Conservation (phyloP, 2,329 filamentous ascomycete genomes). For the Sporothrix humicola region DNA sequence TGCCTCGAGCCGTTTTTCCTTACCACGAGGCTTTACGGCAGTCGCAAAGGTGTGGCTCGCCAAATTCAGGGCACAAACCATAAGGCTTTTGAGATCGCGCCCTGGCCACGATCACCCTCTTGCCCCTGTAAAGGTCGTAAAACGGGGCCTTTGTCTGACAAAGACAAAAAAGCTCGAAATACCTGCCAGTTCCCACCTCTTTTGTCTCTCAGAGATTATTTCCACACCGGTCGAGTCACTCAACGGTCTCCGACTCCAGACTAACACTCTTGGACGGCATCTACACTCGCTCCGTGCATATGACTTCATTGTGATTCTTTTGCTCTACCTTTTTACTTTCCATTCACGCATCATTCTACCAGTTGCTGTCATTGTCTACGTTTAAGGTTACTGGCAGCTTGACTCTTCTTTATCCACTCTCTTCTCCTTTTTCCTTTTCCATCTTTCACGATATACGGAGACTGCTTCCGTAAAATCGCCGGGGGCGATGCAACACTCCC, state of each 20-base stretch:
- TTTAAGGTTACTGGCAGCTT: background rate
- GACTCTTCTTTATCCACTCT: background rate
- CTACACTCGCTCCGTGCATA: slow-evolving; percentile 4
- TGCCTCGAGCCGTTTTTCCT: background rate
- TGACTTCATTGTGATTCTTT: background rate
- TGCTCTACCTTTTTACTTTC: no score
- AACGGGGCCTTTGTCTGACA: background rate
- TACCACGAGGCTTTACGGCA: background rate
- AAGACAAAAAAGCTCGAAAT: slow-evolving; percentile 26
- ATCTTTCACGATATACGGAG: background rate
- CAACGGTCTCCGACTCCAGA: background rate
- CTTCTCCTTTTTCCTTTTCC: background rate
- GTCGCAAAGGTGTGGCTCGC: background rate
- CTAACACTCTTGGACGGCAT: background rate
- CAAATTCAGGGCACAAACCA: background rate
- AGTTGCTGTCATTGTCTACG: background rate
- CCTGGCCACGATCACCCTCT: background rate
- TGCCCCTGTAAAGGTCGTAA: background rate
- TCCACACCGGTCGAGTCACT: slow-evolving; percentile 8
- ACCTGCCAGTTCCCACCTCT: slow-evolving; percentile 13
- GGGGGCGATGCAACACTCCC: slow-evolving; percentile 20
- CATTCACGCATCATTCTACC: background rate
- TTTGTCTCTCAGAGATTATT: background rate
- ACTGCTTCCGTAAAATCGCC: background rate
- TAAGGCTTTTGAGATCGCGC: background rate